Conservation (phyloP, 2,329 filamentous ascomycete species). For the Chrysosporium keratinophilum region DNA sequence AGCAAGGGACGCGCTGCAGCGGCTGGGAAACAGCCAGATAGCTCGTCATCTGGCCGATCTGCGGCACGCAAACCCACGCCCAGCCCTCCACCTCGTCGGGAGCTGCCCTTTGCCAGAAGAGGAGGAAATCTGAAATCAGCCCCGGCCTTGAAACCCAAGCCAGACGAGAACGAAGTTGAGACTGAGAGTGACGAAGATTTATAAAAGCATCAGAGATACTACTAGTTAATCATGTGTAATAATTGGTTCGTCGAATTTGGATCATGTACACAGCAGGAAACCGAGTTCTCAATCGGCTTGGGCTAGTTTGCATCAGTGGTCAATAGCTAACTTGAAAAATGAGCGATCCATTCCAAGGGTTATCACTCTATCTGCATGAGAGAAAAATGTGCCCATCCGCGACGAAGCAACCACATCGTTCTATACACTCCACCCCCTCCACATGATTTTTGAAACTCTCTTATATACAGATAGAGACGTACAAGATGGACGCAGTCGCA, state of each 20-base stretch:
- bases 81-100: conserved; percentile 32
- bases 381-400: background rate
- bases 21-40: background rate
- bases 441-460: conserved; percentile 4
- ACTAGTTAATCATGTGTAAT: background rate
- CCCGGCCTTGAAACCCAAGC: conserved; percentile 7
- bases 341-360: background rate
- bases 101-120: conserved; percentile 33
- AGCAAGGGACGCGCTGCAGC: background rate
- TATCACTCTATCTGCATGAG: background rate
- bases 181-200: conserved; percentile 36
- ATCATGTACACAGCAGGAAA: no score
- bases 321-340: background rate
- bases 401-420: background rate
- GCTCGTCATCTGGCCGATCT: background rate
- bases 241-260: no score
- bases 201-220: conserved; percentile 13
- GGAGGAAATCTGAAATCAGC: conserved; percentile 9
- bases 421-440: background rate
- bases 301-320: no score
- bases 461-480: conserved; percentile 12
- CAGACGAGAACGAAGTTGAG: conserved; percentile 17
- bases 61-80: conserved; percentile 8
- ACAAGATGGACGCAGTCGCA: background rate
- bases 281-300: no score